phyloP scores from a whole-genome alignment of 345 rosid species.

The Dimocarpus longan region DNA sequence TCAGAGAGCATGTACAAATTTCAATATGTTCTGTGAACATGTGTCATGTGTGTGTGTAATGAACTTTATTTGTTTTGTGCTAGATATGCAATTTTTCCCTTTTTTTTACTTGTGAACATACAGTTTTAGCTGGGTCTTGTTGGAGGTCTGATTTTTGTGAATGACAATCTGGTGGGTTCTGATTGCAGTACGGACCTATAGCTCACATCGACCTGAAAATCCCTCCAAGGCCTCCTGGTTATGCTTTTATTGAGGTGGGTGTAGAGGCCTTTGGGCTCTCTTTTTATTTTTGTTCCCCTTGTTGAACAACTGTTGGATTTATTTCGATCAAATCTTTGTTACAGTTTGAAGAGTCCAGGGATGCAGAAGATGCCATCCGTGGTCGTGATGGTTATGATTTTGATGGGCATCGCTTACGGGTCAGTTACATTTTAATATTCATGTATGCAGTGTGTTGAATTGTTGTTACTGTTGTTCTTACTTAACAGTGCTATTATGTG shows the following conservation, averaged over 20 bases:
- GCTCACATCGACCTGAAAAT: constrained; percentile 88
- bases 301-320: background rate
- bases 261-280: background rate
- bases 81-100: background rate
- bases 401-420: constrained; percentile 86
- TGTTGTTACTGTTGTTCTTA: background rate
- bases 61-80: background rate
- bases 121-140: background rate
- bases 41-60: too few species aligned
- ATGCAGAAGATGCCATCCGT: constrained; percentile 96
- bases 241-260: constrained; percentile 95
- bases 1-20: background rate
- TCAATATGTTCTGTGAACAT: background rate
- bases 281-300: background rate
- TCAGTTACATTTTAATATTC: constrained; percentile 30
- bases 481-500: background rate
- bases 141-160: background rate
- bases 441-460: background rate
- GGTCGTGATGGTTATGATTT: constrained; percentile 98
- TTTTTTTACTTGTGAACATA: background rate
- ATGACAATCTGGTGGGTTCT: background rate
- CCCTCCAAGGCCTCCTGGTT: constrained; percentile 99
- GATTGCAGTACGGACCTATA: constrained; percentile 85
- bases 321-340: background rate
- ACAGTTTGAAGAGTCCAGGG: constrained; percentile 93